Percentiles rank a stretch among this genome's conserved stretches.
phyloP scores from a whole-genome alignment of 305 asterid genomes.

The Fraxinus sp. region DNA sequence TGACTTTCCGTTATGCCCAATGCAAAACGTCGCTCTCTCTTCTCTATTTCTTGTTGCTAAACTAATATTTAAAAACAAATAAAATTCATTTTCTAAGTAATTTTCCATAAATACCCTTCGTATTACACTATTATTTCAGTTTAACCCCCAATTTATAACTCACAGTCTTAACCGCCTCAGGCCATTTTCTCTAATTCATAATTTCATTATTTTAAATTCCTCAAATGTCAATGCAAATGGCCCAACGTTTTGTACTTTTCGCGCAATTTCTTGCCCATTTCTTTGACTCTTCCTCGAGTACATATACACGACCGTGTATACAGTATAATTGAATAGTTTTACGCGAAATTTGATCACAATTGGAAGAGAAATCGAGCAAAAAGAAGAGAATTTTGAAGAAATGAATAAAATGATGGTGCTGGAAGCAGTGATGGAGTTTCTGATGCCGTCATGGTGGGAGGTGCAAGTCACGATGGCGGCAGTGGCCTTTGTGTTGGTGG shows the following conservation, averaged over 20 bases:
- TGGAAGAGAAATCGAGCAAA: slow-evolving; percentile 11
- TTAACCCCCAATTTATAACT: slow-evolving; percentile 8
- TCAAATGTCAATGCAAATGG: slow-evolving; percentile 1
- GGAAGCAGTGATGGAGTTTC: slow-evolving; percentile 58
- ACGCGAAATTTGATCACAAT: slow-evolving; percentile 14
- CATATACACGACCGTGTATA: slow-evolving; percentile 23
- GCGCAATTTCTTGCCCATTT: slow-evolving; percentile 34
- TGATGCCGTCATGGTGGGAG: slow-evolving; percentile 96
- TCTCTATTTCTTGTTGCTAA: background rate
- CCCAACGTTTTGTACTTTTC: slow-evolving; percentile 26
- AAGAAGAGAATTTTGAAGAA: background rate
- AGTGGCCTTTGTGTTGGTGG: slow-evolving; percentile 62
- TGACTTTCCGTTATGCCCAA: background rate
- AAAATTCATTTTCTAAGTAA: background rate
- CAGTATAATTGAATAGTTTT: slow-evolving; percentile 33
- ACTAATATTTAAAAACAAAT: background rate
- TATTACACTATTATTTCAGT: background rate
- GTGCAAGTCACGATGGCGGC: slow-evolving; percentile 76
- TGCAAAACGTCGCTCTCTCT: background rate
- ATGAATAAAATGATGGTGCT: slow-evolving; percentile 26
- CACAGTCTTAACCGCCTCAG: background rate
- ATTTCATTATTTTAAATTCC: slow-evolving; percentile 14
- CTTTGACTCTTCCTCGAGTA: slow-evolving; percentile 31
- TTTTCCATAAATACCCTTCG: slow-evolving; percentile 8
- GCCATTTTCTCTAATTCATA: slow-evolving; percentile 17